Percentiles rank a stretch among this genome's conserved stretches.
phyloP scores from a whole-genome alignment of 169 alveolate species.

The Eimeria acervulina region DNA sequence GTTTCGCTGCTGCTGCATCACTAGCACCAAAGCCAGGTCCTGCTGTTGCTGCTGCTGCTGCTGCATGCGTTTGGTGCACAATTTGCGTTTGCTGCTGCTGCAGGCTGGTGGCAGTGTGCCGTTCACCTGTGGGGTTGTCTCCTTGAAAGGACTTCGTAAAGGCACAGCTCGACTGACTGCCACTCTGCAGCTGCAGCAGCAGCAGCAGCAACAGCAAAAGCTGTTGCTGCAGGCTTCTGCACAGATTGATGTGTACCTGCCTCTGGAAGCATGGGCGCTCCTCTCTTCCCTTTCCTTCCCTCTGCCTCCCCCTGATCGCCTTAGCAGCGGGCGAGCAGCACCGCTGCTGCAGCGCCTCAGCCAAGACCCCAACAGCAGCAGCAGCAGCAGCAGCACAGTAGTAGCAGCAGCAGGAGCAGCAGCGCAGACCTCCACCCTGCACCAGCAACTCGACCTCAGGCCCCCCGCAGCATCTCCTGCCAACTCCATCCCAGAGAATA shows the following conservation, averaged over 20 bases:
- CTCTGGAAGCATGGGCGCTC: constrained; percentile 18
- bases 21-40: background rate
- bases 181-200: constrained; percentile 38
- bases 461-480: background rate
- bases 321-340: constrained; percentile 8
- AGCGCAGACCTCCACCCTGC: background rate
- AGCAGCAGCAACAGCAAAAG: constrained; percentile 2
- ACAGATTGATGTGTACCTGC: constrained; percentile 3
- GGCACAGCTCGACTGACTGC: constrained; percentile 24
- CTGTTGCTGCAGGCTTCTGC: constrained; percentile 54
- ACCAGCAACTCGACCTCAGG: constrained; percentile 20
- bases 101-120: background rate
- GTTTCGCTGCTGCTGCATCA: background rate
- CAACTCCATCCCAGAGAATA: background rate
- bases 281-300: constrained; percentile 34
- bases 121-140: constrained; percentile 26
- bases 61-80: background rate
- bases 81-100: background rate
- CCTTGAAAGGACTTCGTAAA: constrained; percentile 9
- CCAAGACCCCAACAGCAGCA: constrained; percentile 62
- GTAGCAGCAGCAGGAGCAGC: constrained; percentile 22
- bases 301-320: constrained; percentile 40
- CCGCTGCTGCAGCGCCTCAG: constrained; percentile 75
- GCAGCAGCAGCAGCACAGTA: constrained; percentile 63
- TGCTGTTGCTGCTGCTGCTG: constrained; percentile 2